Conservation (phyloP, 148 eudicot genomes). For the Amaranthus palmeri region DNA sequence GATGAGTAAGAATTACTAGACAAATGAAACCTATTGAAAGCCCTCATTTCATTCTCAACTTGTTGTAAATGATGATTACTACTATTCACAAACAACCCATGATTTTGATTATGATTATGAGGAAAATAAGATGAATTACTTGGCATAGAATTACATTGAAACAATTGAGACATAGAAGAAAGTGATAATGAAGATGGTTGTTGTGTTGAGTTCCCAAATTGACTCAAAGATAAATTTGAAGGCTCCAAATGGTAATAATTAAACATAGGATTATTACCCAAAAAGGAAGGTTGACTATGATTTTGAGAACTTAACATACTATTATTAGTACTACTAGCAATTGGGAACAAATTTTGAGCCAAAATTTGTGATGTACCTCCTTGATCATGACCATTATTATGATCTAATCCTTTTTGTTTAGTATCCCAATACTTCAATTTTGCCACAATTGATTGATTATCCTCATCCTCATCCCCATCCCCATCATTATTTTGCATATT, state of each 20-base stretch:
- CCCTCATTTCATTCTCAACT: constrained; percentile 34
- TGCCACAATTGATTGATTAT: constrained; percentile 14
- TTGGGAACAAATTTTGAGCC: constrained; percentile 50
- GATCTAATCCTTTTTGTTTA: constrained; percentile 33
- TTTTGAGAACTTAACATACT: constrained; percentile 14
- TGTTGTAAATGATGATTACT: constrained; percentile 11
- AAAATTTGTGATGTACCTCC: constrained; percentile 30
- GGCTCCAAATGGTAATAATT: constrained; percentile 50
- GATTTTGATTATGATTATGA: constrained; percentile 25
- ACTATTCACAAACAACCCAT: constrained; percentile 11
- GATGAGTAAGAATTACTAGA: constrained; percentile 22
- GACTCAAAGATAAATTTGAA: constrained; percentile 49
- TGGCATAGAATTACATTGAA: constrained; percentile 33
- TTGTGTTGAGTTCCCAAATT: constrained; percentile 31
- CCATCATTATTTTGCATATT: background rate
- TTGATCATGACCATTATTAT: constrained; percentile 24
- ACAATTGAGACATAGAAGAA: constrained; percentile 33
- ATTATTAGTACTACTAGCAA: constrained; percentile 24
- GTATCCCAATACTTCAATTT: constrained; percentile 32
- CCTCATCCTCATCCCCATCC: constrained; percentile 22
- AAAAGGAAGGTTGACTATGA: constrained; percentile 23
- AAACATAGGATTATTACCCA: constrained; percentile 30
- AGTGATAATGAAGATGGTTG: constrained; percentile 24
- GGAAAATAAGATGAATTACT: constrained; percentile 31
- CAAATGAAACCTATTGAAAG: constrained; percentile 31